Evolutionary conservation across 2,329 filamentous ascomycete species (phyloP).

Genomic region (Nemania bipapillata): DNA sequence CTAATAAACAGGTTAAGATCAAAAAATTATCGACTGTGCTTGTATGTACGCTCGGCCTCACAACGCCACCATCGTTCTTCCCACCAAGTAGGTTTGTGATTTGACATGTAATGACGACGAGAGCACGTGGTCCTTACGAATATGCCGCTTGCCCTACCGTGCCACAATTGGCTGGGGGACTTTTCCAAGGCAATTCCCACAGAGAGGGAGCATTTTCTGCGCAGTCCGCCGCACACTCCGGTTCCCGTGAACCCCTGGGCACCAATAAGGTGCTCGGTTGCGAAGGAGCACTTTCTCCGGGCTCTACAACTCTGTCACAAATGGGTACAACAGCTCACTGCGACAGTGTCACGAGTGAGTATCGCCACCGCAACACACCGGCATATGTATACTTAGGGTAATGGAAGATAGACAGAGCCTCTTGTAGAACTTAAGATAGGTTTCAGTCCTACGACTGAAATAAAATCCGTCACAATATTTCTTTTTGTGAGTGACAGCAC

Average conservation of each 20-base stretch:
- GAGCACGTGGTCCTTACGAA: background rate
- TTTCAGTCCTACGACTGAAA: background rate
- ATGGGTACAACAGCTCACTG: constrained; percentile 13
- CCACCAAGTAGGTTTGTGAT: background rate
- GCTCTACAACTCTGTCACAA: background rate
- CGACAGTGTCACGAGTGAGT: constrained; percentile 7
- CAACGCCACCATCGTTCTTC: background rate
- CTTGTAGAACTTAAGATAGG: background rate
- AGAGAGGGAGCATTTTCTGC: background rate
- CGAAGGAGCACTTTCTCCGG: background rate
- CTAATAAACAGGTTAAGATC: background rate
- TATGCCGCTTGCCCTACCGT: background rate
- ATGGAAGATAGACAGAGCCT: background rate
- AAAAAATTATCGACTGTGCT: too few relatives aligned
- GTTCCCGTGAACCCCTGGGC: background rate
- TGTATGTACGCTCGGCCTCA: background rate
- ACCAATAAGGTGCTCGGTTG: background rate
- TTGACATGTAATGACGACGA: background rate
- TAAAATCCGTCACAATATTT: background rate
- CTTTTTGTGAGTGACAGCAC: background rate
- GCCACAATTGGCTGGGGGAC: background rate
- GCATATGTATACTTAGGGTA: background rate
- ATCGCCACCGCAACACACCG: constrained; percentile 13
- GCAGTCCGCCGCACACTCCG: background rate
- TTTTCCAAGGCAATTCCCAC: background rate